Conservation (phyloP, 495 filamentous ascomycete species). For the Penicillium robsamsonii region DNA sequence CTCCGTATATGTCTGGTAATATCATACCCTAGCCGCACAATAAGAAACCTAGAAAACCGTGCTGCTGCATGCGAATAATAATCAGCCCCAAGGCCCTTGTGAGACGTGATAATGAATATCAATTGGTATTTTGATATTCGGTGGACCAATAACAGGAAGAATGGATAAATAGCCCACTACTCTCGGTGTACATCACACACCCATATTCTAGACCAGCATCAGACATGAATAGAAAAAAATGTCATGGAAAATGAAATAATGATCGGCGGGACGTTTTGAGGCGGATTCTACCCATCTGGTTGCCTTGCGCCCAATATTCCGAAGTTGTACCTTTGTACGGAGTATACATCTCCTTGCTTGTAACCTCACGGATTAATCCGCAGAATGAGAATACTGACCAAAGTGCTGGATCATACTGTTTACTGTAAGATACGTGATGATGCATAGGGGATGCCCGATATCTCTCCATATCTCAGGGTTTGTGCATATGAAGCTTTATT, state of each 20-base stretch:
- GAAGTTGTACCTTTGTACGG: not conserved
- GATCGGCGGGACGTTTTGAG: slow-evolving; percentile 4
- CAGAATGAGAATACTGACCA: no score
- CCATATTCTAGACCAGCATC: not conserved
- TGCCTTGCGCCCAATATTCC: not conserved
- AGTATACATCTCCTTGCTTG: not conserved
- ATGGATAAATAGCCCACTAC: not conserved
- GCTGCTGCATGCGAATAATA: not conserved
- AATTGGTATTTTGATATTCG: not conserved
- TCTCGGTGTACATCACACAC: not conserved
- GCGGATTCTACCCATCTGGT: not conserved
- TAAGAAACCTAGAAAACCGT: not conserved
- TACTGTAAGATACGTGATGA: no score
- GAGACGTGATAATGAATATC: not conserved
- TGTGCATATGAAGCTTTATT: no score
- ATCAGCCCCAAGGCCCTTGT: not conserved
- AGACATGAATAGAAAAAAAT: not conserved
- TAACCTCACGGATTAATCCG: not conserved
- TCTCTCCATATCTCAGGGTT: no score
- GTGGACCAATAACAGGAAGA: not conserved
- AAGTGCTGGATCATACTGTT: not conserved
- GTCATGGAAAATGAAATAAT: not conserved
- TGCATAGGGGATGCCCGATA: no score
- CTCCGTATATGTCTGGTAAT: not conserved
- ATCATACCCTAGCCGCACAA: not conserved